Evolutionary conservation across 2,329 filamentous ascomycete genomes (phyloP).

Genomic region (Cladosporium sp.): DNA sequence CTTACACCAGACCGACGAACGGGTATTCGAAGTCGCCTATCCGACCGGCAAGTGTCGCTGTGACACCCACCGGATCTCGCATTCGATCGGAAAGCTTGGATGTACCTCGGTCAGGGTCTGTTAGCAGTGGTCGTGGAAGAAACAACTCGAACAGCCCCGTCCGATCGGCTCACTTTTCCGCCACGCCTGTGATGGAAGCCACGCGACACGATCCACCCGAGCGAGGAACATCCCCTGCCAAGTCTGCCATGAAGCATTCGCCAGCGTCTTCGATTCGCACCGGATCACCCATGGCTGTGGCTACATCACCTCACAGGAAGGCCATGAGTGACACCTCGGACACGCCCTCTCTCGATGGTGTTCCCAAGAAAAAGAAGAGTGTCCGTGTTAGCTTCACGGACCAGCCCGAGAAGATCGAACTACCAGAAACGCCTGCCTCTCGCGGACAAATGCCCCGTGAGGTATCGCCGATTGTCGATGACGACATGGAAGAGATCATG

Average conservation of each 20-base stretch:
- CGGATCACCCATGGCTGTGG: constrained; percentile 38
- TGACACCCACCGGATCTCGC: constrained; percentile 15
- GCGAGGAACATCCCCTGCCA: constrained; percentile 67
- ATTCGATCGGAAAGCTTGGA: constrained; percentile 29
- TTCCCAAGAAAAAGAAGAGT: constrained; percentile 54
- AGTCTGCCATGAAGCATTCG: constrained; percentile 65
- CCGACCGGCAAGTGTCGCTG: neutral
- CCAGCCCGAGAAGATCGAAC: constrained; percentile 31
- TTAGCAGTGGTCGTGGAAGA: constrained; percentile 19
- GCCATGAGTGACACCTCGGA: constrained; percentile 48
- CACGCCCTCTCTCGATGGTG: constrained; percentile 41
- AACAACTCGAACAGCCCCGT: constrained; percentile 51
- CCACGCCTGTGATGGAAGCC: constrained; percentile 49
- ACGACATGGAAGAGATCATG: constrained; percentile 61
- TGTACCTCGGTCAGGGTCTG: constrained; percentile 21
- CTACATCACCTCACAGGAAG: constrained; percentile 42
- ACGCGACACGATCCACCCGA: constrained; percentile 63
- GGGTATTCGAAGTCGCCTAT: constrained; percentile 3
- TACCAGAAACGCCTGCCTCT: constrained; percentile 45
- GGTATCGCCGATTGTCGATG: constrained; percentile 35
- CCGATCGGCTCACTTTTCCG: constrained; percentile 61
- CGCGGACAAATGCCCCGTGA: constrained; percentile 16
- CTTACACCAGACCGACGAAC: constrained; percentile 6
- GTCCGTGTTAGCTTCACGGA: constrained; percentile 70
- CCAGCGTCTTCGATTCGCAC: constrained; percentile 46